These are phyloP conservation scores for Dioscorea dumetorum DNA, from an alignment of 106 monocot genomes.

Conservation along the genomic window DNA sequence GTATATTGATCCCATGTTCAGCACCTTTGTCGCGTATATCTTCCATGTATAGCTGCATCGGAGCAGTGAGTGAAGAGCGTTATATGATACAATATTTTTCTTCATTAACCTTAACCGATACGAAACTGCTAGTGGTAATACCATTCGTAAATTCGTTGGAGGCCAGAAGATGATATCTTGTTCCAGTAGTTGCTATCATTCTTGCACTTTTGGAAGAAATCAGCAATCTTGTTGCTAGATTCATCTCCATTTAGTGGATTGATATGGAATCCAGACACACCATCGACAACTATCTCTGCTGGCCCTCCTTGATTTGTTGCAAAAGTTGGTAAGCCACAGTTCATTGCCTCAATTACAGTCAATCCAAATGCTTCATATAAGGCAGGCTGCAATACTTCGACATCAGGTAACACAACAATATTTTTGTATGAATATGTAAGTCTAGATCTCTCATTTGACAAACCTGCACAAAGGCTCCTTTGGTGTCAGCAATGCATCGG, in stretches of 20 bases:
- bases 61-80: too few relatives aligned
- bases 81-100: neutral
- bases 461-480: slow-evolving; percentile 90
- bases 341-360: slow-evolving; percentile 98
- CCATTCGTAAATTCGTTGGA: slow-evolving; percentile 89
- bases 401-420: too few relatives aligned
- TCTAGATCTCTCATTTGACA: too few relatives aligned
- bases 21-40: slow-evolving; percentile 85
- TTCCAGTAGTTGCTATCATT: slow-evolving; percentile 69
- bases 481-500: slow-evolving; percentile 85
- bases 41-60: slow-evolving; percentile 86
- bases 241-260: slow-evolving; percentile 69
- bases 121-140: slow-evolving; percentile 4
- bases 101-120: neutral
- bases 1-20: slow-evolving; percentile 82
- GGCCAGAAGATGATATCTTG: slow-evolving; percentile 69
- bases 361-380: slow-evolving; percentile 93
- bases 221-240: slow-evolving; percentile 79
- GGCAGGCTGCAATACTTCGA: slow-evolving; percentile 52
- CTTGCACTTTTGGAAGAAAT: slow-evolving; percentile 86
- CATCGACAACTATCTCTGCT: slow-evolving; percentile 89
- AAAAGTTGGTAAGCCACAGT: slow-evolving; percentile 87
- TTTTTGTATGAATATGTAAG: too few relatives aligned
- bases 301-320: slow-evolving; percentile 97
- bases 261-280: slow-evolving; percentile 83